phyloP scores from a whole-genome alignment of 1,284 basidiomycete genomes.

The Apiotrichum akiyoshidainum region DNA sequence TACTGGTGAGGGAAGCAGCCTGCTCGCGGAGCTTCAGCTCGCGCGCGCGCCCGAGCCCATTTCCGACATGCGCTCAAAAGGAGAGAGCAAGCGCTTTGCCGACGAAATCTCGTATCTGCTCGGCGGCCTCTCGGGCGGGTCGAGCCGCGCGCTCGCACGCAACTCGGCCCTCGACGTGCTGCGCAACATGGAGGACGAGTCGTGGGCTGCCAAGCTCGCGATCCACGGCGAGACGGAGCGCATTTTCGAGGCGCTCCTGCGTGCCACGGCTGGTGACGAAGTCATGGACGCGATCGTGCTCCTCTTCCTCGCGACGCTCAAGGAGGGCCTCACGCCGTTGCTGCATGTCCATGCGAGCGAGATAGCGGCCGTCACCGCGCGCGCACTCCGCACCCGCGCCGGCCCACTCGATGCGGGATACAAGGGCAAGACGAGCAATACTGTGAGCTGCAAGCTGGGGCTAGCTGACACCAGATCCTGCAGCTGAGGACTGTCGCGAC shows the following conservation, averaged over 20 bases:
- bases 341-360: constrained; percentile 16
- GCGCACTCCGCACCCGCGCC: too few species aligned
- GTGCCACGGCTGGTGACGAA: constrained; percentile 26
- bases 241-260: constrained; percentile 29
- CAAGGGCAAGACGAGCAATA: constrained; percentile 14
- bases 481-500: constrained; percentile 17
- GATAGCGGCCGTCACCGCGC: too few species aligned
- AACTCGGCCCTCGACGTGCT: constrained; percentile 43
- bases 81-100: constrained; percentile 46
- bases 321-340: constrained; percentile 22
- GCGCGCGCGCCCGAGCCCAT: constrained; percentile 40
- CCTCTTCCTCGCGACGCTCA: constrained; percentile 25
- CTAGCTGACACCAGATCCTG: constrained; percentile 14
- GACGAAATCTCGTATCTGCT: constrained; percentile 44
- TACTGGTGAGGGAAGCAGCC: constrained; percentile 22
- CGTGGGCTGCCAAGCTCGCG: constrained; percentile 39
- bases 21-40: constrained; percentile 27
- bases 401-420: constrained; percentile 27
- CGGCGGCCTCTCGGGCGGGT: constrained; percentile 32
- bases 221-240: constrained; percentile 42
- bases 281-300: constrained; percentile 31
- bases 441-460: constrained; percentile 13
- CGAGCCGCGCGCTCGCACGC: constrained; percentile 22
- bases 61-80: constrained; percentile 46
- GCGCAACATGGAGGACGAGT: constrained; percentile 34